A percentile compares a stretch with the other conserved stretches of the same genome.
Conservation (phyloP, 306 rosid genomes). For the Luffa aegyptiaca region DNA sequence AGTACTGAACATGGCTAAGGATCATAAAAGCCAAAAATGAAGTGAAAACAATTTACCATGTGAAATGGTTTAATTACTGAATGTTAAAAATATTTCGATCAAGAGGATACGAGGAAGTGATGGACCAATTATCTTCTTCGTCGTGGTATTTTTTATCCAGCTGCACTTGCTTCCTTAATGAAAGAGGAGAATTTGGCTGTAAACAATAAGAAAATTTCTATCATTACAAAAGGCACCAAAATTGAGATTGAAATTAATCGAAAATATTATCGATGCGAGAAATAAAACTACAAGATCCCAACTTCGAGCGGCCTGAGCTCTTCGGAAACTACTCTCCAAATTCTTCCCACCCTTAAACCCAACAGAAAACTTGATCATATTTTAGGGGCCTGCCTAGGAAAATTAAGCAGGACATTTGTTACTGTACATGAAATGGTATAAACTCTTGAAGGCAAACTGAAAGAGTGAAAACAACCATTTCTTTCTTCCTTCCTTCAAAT, state of each 20-base stretch:
- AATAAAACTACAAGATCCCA: not conserved
- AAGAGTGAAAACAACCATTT: not conserved
- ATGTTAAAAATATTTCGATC: not conserved
- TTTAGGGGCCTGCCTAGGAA: not conserved
- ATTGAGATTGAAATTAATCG: not conserved
- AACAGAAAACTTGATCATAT: not conserved
- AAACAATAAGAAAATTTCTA: slow-evolving; percentile 9
- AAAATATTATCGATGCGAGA: not conserved
- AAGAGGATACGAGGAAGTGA: slow-evolving; percentile 82
- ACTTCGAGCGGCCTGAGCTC: not conserved
- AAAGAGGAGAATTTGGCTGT: slow-evolving; percentile 67
- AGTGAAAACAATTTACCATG: not conserved
- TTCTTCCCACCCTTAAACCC: not conserved
- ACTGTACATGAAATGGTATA: not conserved
- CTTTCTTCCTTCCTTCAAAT: not conserved
- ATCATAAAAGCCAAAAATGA: not conserved
- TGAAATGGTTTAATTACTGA: not conserved
- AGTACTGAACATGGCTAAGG: slow-evolving; percentile 51
- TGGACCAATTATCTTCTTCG: slow-evolving; percentile 82
- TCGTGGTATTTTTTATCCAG: slow-evolving; percentile 59
- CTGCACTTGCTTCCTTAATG: slow-evolving; percentile 41
- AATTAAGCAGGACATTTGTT: not conserved
- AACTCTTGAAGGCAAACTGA: not conserved
- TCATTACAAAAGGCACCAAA: not conserved
- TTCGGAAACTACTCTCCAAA: not conserved